Base-by-base conservation (phyloP, 2,329 filamentous ascomycete species). In the Fusarium pilosicola region DNA sequence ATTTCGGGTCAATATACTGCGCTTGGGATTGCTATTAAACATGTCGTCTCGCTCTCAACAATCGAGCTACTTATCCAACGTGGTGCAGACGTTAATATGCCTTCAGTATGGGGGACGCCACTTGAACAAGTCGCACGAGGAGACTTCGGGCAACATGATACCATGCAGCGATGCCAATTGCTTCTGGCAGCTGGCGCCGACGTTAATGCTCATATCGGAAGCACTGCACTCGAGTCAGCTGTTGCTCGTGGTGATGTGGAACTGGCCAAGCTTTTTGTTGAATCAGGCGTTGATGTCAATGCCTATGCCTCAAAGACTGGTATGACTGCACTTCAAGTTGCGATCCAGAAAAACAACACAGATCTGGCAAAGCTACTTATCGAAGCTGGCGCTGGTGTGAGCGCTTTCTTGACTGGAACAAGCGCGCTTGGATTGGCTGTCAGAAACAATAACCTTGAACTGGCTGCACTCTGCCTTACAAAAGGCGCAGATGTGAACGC, bases 401-500 rank as follows among this genome's bases (percentile, higher is more conserved):
- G n/a, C n/a, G n/a, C n/a, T n/a, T n/a, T n/a, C n/a, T n/a, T n/a
- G n/a, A n/a, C n/a, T n/a, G n/a, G n/a, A n/a, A n/a, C n/a, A n/a
- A n/a, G n/a, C n/a, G n/a, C n/a, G n/a, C n/a, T n/a, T n/a, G n/a
- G n/a, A n/a, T n/a, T n/a, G n/a, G 32, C 49, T 15, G 0, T 52
- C 3, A 2, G 0, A 0, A 8, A 8, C 0, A 61, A 63, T 0
- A 65, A 69, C 22, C 6, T 72, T 0, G 65, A 70, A 1, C 61
- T 83, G 9, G 76, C 80, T 11, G 57, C 71, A 8, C 62, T 71
- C 2, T 63, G 84, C 8, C 68, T 85, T 3, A 57, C 64, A 28
- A 62, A 71, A 3, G 80, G 81, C 0, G 80, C 81, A n/a, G n/a
- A n/a, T n/a, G n/a, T n/a, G n/a, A n/a, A 28, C n/a, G 76, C 71